Evolutionary conservation across 2,329 filamentous ascomycete species (phyloP), one percentile per base, ranked within the genome.

Genomic region (Cordyceps farinosa): DNA sequence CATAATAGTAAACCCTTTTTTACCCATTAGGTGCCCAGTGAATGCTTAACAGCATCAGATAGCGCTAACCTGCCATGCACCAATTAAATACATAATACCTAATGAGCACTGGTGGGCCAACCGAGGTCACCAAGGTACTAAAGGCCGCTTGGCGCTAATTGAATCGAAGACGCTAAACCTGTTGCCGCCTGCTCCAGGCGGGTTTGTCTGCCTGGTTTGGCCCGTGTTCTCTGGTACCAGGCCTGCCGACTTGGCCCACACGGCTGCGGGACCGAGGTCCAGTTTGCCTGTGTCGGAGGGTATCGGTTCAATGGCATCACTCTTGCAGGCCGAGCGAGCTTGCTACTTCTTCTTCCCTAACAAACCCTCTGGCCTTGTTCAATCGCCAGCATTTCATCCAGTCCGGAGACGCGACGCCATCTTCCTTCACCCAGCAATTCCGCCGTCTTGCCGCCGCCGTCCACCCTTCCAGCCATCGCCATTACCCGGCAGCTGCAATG

Each of bases 401-500:
- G 40, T 30, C 48, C 29, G 9, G 22, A 22, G 22, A 29, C 51
- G 13, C 36, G 51, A 48, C 59, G 51, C 47, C 29, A n/a, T 29
- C 17, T 30, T 3, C n/a, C 42, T 7, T 36, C 22, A 10, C 42
- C 34, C 17, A 32, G 15, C 45, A 51, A 42, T 7, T 5, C 11
- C 36, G 17, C 36, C 17, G 27, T 51, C 27, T 50, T 58, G 27
- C 32, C 15, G 45, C 56, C 34, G 13, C 22, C 45, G 47, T 42
- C 27, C 27, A 32, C 47, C 15, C 29, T 59, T 27, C 11, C 36
- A 13, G 45, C 8, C 47, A 52, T 52, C 30, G 30, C 51, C 40
- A 54, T 17, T 48, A 32, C 29, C 50, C 51, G 40, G 59, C 53
- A 34, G 50, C 44, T 57, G 54, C 60, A 65, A 85, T 86, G 84